A percentile compares a stretch with the other conserved stretches of the same genome.
Conservation (phyloP, 2,329 filamentous ascomycete species). For the Aureobasidium uvarum region DNA sequence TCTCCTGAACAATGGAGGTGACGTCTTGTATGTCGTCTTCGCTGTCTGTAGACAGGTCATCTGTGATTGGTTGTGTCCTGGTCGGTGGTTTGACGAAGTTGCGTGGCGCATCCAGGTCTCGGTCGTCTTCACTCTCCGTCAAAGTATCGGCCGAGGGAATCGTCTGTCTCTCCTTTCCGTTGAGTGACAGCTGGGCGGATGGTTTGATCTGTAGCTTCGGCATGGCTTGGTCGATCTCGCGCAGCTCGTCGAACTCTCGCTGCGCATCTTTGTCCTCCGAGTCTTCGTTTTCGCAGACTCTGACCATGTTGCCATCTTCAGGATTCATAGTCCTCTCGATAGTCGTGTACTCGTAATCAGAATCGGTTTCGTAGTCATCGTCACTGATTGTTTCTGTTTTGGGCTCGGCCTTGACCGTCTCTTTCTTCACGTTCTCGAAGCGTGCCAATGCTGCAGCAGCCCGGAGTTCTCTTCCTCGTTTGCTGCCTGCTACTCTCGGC, state of each 20-base stretch:
- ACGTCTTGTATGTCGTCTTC: slow-evolving; percentile 18
- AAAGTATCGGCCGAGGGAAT: neutral
- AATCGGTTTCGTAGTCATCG: slow-evolving; percentile 50
- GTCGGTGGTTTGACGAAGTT: neutral
- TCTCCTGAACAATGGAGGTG: neutral
- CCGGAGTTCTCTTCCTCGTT: slow-evolving; percentile 69
- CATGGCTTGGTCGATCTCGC: slow-evolving; percentile 42
- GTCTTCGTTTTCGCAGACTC: slow-evolving; percentile 65
- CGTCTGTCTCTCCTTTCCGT: slow-evolving; percentile 1
- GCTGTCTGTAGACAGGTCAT: slow-evolving; percentile 18
- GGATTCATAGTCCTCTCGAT: slow-evolving; percentile 64
- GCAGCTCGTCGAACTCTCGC: slow-evolving; percentile 67
- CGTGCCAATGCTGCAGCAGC: slow-evolving; percentile 74
- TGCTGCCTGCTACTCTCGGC: slow-evolving; percentile 71
- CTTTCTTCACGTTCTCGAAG: slow-evolving; percentile 56
- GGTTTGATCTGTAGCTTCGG: neutral
- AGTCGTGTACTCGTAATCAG: slow-evolving; percentile 55
- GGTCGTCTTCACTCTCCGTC: slow-evolving; percentile 10
- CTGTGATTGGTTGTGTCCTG: neutral
- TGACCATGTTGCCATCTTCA: slow-evolving; percentile 65
- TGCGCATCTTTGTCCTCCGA: slow-evolving; percentile 57
- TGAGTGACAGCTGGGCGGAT: neutral
- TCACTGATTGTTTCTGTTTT: slow-evolving; percentile 42
- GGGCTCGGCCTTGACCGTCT: slow-evolving; percentile 33
- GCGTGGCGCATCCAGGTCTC: neutral